Conservation (phyloP, 495 filamentous ascomycete species). For the Xanthoparmelia taractica region DNA sequence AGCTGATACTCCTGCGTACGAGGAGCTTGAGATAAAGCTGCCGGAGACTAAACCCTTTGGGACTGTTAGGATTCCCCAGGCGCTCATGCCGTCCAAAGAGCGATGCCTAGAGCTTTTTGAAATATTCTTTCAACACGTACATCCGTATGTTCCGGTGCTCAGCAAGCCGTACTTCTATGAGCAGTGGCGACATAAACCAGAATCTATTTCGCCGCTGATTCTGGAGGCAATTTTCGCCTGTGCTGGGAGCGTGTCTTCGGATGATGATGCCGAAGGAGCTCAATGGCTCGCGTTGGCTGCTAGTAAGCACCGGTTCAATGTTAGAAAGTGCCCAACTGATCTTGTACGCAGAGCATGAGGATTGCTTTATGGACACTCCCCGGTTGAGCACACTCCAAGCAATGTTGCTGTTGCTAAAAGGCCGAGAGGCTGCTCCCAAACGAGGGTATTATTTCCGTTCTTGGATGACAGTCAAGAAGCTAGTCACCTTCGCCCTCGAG, state of each 20-base stretch:
- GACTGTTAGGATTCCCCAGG: conserved; percentile 81
- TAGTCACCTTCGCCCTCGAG: conserved; percentile 89
- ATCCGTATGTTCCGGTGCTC: conserved; percentile 92
- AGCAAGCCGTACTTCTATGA: conserved; percentile 79
- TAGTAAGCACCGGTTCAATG: conserved; percentile 48
- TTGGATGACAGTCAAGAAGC: conserved; percentile 93
- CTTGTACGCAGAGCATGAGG: conserved; percentile 63
- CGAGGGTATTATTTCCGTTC: conserved; percentile 95
- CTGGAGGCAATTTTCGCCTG: conserved; percentile 96
- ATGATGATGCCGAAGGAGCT: conserved; percentile 74
- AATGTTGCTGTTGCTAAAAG: conserved; percentile 80
- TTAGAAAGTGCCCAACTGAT: conserved; percentile 19
- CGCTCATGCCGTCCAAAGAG: conserved; percentile 86
- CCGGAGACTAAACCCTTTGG: conserved; percentile 64
- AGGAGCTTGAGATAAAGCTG: conserved; percentile 64
- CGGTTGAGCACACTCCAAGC: conserved; percentile 92
- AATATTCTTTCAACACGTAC: conserved; percentile 85
- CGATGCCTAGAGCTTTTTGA: conserved; percentile 81
- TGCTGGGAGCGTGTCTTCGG: conserved; percentile 63
- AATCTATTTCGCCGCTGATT: conserved; percentile 82
- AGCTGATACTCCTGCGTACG: conserved; percentile 64
- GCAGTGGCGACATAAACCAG: conserved; percentile 82
- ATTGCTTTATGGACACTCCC: conserved; percentile 93
- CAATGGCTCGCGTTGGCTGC: conserved; percentile 93
- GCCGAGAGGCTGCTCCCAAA: conserved; percentile 81